These are phyloP conservation scores for Silene coronaria DNA, from an alignment of 179 eudicot genomes.

Conservation along the genomic window DNA sequence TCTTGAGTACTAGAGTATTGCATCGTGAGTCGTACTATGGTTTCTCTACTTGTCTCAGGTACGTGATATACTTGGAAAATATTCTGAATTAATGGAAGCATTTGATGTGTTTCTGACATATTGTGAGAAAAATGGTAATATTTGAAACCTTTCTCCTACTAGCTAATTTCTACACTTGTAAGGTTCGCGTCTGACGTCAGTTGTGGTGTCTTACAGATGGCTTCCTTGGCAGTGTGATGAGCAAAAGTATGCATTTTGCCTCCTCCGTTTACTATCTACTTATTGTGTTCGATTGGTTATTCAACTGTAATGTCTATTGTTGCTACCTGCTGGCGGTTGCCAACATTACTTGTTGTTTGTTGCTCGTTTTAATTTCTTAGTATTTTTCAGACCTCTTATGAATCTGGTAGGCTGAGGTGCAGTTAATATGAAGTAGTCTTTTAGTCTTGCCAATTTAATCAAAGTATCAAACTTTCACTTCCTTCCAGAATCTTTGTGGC, in stretches of 20 bases:
- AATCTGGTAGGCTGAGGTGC: neutral
- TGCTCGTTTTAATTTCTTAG: neutral
- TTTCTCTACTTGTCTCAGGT: constrained; percentile 38
- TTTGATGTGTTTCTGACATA: constrained; percentile 72
- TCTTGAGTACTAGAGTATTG: neutral
- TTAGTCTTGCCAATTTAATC: neutral
- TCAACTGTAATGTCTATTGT: constrained; percentile 3
- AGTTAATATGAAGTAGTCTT: constrained; percentile 3
- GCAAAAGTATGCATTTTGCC: constrained; percentile 54
- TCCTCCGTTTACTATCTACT: neutral
- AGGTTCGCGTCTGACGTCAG: constrained; percentile 22
- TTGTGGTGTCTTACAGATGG: constrained; percentile 54
- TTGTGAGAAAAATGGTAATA: constrained; percentile 66
- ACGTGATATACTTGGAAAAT: constrained; percentile 66
- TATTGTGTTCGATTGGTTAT: constrained; percentile 1
- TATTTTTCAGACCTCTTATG: neutral
- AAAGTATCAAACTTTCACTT: constrained; percentile 2
- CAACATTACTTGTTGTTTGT: neutral
- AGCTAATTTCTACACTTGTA: neutral
- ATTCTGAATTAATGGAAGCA: constrained; percentile 77
- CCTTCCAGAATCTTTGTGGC: constrained; percentile 32
- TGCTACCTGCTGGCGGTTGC: neutral
- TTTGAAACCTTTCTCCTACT: constrained; percentile 4
- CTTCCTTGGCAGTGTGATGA: constrained; percentile 74
- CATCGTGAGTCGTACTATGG: neutral